Base-by-base conservation (phyloP, 1,139 yeast genomes). In the Protomyces inouyei region DNA sequence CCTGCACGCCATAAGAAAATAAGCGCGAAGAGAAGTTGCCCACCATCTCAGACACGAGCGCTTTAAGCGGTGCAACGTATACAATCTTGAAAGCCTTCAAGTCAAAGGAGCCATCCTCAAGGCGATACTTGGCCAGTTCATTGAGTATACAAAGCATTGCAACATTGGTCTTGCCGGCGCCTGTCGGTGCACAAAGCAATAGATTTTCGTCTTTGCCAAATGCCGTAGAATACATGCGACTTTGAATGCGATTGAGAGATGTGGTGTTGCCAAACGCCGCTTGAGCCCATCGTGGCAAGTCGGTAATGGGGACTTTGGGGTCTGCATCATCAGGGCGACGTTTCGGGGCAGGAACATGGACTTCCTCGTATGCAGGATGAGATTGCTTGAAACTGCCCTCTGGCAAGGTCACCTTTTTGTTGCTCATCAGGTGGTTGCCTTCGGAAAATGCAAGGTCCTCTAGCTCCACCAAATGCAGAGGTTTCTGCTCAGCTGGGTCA, bases 121-220 rank as follows among this genome's bases (percentile, higher is more conserved):
- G 76, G 69, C 87, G 78, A 72, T 77, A 82, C 60, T 86, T 82
- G 0, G 83, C 78, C 35, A 91, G 75, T 0, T 88, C 78, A 64
- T 87, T 79, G 25, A 92, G 77, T 5, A 89, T 82, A 0, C 97
- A 79, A 65, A 93, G 76, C 84, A 93, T 81, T 0, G 98, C 98
- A 40, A 92, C 96, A 74, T 93, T 93, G 14, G 98, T 93, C 74
- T 93, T 93, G 77, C 98, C 98, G 2, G 97, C 97, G 76, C 98
- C 98, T 0, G 98, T 93, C 2, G 98, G 98, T 0, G 98, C 98
- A 81, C 98, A 92, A 70, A 93, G 78, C 23, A 93, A 77, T 57
- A 93, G 73, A 70, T 92, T 93, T 18, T 82, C 82, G 71, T 88
- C 95, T 0, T 82, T 76, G 9, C 81, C 74, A 70, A 92, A 89